A percentile compares a stretch with the other conserved stretches of the same genome.
Conservation (phyloP, 441 rosid species). For the Croton setiger region DNA sequence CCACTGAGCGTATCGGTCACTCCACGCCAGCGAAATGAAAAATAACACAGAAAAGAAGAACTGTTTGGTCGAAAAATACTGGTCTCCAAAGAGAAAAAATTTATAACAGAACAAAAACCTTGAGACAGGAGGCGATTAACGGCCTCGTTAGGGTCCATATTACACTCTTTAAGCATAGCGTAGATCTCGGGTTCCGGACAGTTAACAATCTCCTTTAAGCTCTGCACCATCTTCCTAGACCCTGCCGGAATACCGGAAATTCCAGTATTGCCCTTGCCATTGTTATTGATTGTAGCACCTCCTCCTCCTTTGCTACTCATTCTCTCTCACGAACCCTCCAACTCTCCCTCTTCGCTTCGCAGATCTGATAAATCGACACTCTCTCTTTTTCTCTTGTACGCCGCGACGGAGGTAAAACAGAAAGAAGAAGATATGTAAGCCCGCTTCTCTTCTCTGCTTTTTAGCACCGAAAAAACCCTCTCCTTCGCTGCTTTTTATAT, state of each 20-base stretch:
- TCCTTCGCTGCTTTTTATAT: not conserved
- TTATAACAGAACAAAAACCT: slow-evolving; percentile 37
- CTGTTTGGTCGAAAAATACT: too few relatives aligned
- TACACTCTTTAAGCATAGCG: slow-evolving; percentile 88
- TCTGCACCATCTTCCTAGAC: slow-evolving; percentile 84
- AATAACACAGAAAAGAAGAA: not conserved
- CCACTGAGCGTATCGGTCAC: not conserved
- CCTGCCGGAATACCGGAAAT: slow-evolving; percentile 67
- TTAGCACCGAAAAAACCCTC: slow-evolving; percentile 21
- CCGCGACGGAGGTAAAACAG: slow-evolving; percentile 9
- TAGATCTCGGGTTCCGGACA: slow-evolving; percentile 92
- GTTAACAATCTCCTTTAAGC: slow-evolving; percentile 94
- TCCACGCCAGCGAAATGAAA: not conserved
- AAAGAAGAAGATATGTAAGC: slow-evolving; percentile 8
- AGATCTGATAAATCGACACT: slow-evolving; percentile 38
- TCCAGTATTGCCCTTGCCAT: slow-evolving; percentile 53
- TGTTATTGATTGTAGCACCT: slow-evolving; percentile 25
- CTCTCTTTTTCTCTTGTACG: not conserved
- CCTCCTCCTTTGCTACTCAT: slow-evolving; percentile 63
- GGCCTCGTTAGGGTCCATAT: slow-evolving; percentile 99
- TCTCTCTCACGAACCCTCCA: slow-evolving; percentile 35
- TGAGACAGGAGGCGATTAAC: slow-evolving; percentile 92
- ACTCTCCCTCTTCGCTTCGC: slow-evolving; percentile 37
- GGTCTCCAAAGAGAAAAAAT: not conserved
- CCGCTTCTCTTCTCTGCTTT: not conserved